These are phyloP conservation scores for Harrya chromipes DNA, from an alignment of 768 basidiomycete genomes.

Conservation along the genomic window DNA sequence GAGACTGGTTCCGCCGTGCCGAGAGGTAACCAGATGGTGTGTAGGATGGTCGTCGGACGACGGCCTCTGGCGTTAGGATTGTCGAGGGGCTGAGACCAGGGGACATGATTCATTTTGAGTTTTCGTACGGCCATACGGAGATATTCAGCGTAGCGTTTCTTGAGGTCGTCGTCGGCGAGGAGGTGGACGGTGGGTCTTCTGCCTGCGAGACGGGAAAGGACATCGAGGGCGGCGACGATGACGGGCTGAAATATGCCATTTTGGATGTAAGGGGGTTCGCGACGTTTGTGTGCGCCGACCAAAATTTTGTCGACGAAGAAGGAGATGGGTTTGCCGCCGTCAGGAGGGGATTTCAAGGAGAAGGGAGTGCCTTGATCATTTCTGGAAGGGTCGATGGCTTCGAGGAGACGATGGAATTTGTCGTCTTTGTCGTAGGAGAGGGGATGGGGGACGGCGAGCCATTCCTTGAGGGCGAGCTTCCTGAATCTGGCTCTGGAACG, in stretches of 20 bases:
- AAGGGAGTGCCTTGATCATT: neutral
- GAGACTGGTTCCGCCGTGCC: neutral
- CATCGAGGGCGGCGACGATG: neutral
- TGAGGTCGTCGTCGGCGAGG: too few relatives aligned
- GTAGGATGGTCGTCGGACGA: neutral
- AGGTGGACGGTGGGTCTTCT: too few relatives aligned
- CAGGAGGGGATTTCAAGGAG: neutral
- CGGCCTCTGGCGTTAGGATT: too few relatives aligned
- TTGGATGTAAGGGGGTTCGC: too few relatives aligned
- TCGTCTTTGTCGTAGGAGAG: neutral
- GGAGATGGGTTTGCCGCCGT: neutral
- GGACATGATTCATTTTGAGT: too few relatives aligned
- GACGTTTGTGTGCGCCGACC: fast-evolving
- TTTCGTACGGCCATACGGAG: too few relatives aligned
- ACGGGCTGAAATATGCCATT: neutral
- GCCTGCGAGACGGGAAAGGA: neutral
- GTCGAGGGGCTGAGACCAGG: too few relatives aligned
- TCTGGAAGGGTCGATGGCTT: neutral
- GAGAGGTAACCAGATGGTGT: neutral
- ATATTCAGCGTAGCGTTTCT: too few relatives aligned
- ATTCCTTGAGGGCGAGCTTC: neutral
- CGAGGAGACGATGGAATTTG: neutral
- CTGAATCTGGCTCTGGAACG: neutral
- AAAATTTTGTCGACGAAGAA: neutral
- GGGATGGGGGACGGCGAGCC: neutral